Percentiles rank a stretch among this genome's conserved stretches.
Conservation (phyloP, 2,329 filamentous ascomycete species). For the Dothideomycetidae sp. region DNA sequence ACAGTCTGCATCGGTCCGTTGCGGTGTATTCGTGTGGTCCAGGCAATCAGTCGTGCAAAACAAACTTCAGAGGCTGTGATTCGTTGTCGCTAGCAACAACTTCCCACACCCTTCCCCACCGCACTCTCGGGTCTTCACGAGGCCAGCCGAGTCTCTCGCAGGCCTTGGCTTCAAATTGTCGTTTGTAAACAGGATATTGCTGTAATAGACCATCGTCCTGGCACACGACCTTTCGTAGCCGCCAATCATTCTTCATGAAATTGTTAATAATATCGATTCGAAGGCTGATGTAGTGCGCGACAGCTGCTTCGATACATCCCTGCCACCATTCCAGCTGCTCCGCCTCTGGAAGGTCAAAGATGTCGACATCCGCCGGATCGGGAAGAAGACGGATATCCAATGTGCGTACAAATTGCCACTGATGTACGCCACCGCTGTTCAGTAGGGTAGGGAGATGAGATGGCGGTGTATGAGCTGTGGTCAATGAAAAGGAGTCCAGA, state of each 20-base stretch:
- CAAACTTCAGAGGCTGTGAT: not conserved
- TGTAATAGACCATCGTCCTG: not conserved
- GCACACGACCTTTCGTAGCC: constrained; percentile 3
- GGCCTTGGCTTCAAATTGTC: not conserved
- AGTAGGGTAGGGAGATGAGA: constrained; percentile 1
- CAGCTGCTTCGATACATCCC: not conserved
- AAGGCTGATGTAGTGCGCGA: not conserved
- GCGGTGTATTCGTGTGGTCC: too few species aligned
- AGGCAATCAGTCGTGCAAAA: not conserved
- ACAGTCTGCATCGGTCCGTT: too few species aligned
- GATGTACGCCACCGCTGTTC: constrained; percentile 2
- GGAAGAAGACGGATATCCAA: constrained; percentile 3
- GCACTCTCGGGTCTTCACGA: not conserved
- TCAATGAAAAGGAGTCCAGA: constrained; percentile 7
- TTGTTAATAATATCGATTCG: not conserved
- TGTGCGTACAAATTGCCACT: constrained; percentile 1
- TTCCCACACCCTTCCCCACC: constrained; percentile 3
- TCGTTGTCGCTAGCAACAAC: not conserved
- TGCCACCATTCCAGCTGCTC: constrained; percentile 1
- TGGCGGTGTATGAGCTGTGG: not conserved
- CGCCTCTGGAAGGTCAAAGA: constrained; percentile 1
- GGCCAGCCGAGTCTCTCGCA: not conserved
- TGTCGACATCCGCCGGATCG: not conserved
- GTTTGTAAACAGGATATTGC: not conserved
- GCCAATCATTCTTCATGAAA: constrained; percentile 3